phyloP scores from a whole-genome alignment of 352 stramenopile genomes.

The Phytophthora boehmeriae region DNA sequence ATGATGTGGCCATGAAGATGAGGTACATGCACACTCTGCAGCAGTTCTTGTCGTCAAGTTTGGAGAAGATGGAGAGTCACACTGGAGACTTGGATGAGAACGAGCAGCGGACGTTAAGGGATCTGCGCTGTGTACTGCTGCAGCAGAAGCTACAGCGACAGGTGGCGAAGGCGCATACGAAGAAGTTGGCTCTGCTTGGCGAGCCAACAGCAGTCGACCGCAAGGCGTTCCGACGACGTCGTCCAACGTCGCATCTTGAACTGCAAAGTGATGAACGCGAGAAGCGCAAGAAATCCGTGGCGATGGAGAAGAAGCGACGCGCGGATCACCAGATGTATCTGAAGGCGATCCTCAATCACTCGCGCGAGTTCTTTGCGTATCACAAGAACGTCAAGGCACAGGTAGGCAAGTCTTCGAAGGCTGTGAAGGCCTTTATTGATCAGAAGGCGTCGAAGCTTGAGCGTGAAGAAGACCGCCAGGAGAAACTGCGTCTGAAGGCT shows the following conservation, averaged over 20 bases:
- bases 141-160: constrained; percentile 75
- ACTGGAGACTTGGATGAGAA: constrained; percentile 35
- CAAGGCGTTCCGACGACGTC: constrained; percentile 75
- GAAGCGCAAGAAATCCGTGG: constrained; percentile 82
- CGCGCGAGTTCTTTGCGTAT: constrained; percentile 85
- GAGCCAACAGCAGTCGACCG: constrained; percentile 71
- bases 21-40: constrained; percentile 76
- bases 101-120: constrained; percentile 57
- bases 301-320: constrained; percentile 83
- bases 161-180: constrained; percentile 66
- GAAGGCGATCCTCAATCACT: constrained; percentile 83
- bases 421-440: constrained; percentile 80
- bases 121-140: constrained; percentile 72
- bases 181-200: constrained; percentile 65
- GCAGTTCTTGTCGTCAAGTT: constrained; percentile 64
- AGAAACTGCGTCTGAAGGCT: constrained; percentile 89
- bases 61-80: constrained; percentile 65
- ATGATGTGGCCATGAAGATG: constrained; percentile 77
- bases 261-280: constrained; percentile 75
- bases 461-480: constrained; percentile 86
- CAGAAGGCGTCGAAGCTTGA: constrained; percentile 79
- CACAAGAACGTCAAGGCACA: constrained; percentile 87
- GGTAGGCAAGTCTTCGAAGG: constrained; percentile 68
- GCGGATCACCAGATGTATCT: constrained; percentile 82
- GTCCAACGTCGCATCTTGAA: constrained; percentile 63